Evolutionary conservation across 257 asterid genomes (phyloP).

Genomic region (Verbena officinalis): DNA sequence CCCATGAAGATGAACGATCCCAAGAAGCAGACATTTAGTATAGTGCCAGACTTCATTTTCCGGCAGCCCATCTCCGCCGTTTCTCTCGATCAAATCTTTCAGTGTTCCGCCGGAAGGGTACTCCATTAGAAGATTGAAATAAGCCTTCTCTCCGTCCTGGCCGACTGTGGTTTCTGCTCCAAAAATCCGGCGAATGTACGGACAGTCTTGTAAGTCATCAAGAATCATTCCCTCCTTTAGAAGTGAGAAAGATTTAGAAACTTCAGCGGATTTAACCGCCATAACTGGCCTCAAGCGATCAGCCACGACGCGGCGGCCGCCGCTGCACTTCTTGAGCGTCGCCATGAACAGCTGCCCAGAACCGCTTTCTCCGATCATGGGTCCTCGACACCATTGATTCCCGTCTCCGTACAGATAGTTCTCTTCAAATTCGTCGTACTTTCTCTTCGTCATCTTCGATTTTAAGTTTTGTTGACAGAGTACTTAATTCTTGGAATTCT

Average conservation of each 20-base stretch:
- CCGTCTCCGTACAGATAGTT: neutral
- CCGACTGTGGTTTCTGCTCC: neutral
- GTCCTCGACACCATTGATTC: neutral
- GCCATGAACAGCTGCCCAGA: neutral
- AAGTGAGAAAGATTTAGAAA: neutral
- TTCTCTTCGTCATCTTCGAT: neutral
- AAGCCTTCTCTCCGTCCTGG: neutral
- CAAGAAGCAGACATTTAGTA: neutral
- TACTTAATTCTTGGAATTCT: neutral
- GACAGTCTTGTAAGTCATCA: slow-evolving; percentile 6
- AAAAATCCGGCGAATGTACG: slow-evolving; percentile 1
- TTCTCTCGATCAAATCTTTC: neutral
- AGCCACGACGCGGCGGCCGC: neutral
- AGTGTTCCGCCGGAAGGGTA: slow-evolving; percentile 12
- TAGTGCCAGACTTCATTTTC: slow-evolving; percentile 1
- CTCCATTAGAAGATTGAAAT: neutral
- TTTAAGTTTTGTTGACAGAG: no score
- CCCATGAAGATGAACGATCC: neutral
- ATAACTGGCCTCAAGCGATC: neutral
- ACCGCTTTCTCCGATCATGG: neutral
- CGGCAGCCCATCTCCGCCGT: slow-evolving; percentile 1
- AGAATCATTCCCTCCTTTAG: neutral
- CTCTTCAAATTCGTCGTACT: neutral
- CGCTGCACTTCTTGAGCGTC: neutral
- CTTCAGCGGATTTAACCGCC: neutral